Evolutionary conservation across 2,329 filamentous ascomycete genomes (phyloP).

Genomic region (Aspergillus chevalieri): DNA sequence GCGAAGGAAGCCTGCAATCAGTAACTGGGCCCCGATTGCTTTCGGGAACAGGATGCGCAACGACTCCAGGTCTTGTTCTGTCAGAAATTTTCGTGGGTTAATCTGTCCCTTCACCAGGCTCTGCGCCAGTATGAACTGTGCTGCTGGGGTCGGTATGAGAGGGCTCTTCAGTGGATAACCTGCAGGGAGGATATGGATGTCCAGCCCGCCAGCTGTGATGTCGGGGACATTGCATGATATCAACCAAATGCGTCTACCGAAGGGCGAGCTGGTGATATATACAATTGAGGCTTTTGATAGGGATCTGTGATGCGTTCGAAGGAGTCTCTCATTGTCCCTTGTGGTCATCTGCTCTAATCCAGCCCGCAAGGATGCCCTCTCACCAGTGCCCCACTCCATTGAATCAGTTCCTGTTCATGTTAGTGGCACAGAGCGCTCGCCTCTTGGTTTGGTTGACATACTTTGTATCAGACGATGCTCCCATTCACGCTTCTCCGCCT

Average conservation of each 20-base stretch:
- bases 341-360: neutral
- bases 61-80: slow-evolving; percentile 6
- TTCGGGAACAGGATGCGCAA: slow-evolving; percentile 12
- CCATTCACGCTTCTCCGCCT: neutral
- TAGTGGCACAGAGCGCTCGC: neutral
- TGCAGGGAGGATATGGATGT: neutral
- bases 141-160: too few species aligned
- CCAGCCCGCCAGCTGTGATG: neutral
- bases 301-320: neutral
- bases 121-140: too few species aligned
- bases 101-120: too few species aligned
- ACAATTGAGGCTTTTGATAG: neutral
- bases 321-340: neutral
- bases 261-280: neutral
- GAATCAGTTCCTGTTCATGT: neutral
- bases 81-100: slow-evolving; percentile 11
- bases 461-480: neutral
- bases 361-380: neutral
- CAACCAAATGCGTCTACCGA: neutral
- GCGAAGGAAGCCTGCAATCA: slow-evolving; percentile 12
- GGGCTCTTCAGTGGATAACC: too few species aligned
- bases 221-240: neutral
- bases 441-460: neutral
- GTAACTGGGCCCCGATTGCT: slow-evolving; percentile 9
- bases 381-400: neutral